Percentiles rank a stretch among this genome's conserved stretches.
Evolutionary conservation across 192 early-diverging fungal species (phyloP).

Genomic region (Anaeromyces robustus): DNA sequence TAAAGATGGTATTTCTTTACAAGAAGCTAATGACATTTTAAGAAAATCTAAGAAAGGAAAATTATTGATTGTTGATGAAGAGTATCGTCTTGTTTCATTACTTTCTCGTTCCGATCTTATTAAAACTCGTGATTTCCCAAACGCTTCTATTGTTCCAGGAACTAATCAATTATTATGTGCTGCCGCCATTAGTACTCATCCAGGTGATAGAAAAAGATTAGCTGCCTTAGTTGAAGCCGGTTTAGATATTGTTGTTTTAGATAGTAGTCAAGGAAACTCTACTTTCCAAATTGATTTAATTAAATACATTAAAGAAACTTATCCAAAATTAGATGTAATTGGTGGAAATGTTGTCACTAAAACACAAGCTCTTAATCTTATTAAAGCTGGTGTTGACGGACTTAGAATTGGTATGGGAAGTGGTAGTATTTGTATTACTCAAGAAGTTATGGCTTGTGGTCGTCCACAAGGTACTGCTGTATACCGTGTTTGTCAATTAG

Average conservation of each 20-base stretch:
- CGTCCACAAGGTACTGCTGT: slow-evolving; percentile 96
- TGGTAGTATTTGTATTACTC: slow-evolving; percentile 95
- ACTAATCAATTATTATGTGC: slow-evolving; percentile 87
- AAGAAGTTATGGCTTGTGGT: slow-evolving; percentile 98
- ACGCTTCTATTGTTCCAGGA: slow-evolving; percentile 62
- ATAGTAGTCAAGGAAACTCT: slow-evolving; percentile 94
- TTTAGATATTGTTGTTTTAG: slow-evolving; percentile 88
- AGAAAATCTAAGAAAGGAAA: slow-evolving; percentile 88
- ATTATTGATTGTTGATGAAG: slow-evolving; percentile 78
- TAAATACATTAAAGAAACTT: slow-evolving; percentile 76
- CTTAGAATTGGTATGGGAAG: slow-evolving; percentile 94
- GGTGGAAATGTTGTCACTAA: slow-evolving; percentile 96
- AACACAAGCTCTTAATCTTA: slow-evolving; percentile 81
- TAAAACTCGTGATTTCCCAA: slow-evolving; percentile 91
- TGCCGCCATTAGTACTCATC: slow-evolving; percentile 83
- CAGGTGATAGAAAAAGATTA: slow-evolving; percentile 71
- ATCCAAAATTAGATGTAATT: slow-evolving; percentile 69
- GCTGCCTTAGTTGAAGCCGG: slow-evolving; percentile 78
- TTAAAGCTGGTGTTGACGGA: slow-evolving; percentile 87
- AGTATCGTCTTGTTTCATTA: slow-evolving; percentile 72
- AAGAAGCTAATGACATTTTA: slow-evolving; percentile 79
- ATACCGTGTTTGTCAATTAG: slow-evolving; percentile 87
- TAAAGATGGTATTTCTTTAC: slow-evolving; percentile 73
- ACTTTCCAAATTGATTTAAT: slow-evolving; percentile 90
- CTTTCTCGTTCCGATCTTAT: slow-evolving; percentile 87